A percentile compares a stretch with the other conserved stretches of the same genome.
Conservation (phyloP, 202 grass and related monocot species). For the Musa balbisiana region DNA sequence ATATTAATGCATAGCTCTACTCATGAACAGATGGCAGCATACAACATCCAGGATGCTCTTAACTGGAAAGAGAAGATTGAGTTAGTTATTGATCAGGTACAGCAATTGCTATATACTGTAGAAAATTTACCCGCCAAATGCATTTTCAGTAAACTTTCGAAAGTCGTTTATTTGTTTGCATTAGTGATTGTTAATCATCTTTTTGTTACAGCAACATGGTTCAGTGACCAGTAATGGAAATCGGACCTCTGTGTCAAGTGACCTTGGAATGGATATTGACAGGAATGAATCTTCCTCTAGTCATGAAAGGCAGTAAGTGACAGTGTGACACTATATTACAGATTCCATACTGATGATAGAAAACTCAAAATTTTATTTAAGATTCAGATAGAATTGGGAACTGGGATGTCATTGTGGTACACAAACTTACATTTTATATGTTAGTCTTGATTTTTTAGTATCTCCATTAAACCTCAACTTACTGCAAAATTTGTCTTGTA, state of each 20-base stretch:
- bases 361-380: background rate
- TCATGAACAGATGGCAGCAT: slow-evolving; percentile 76
- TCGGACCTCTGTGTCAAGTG: slow-evolving; percentile 57
- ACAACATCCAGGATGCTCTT: slow-evolving; percentile 77
- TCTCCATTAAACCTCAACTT: background rate
- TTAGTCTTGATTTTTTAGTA: too few relatives aligned
- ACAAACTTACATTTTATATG: too few relatives aligned
- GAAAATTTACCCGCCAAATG: background rate
- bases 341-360: background rate
- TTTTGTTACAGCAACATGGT: slow-evolving; percentile 56
- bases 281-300: slow-evolving; percentile 47
- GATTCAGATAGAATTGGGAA: background rate
- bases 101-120: background rate
- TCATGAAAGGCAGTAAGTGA: slow-evolving; percentile 49
- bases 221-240: slow-evolving; percentile 37
- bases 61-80: slow-evolving; percentile 90
- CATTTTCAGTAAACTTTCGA: background rate
- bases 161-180: background rate
- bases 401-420: too few relatives aligned
- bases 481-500: background rate
- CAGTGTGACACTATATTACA: slow-evolving; percentile 8
- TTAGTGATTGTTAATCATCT: background rate
- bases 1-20: slow-evolving; percentile 4
- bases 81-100: slow-evolving; percentile 85
- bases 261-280: slow-evolving; percentile 55